Evolutionary conservation across 2,329 filamentous ascomycete species (phyloP).

Genomic region (Paecilomyces niveus): DNA sequence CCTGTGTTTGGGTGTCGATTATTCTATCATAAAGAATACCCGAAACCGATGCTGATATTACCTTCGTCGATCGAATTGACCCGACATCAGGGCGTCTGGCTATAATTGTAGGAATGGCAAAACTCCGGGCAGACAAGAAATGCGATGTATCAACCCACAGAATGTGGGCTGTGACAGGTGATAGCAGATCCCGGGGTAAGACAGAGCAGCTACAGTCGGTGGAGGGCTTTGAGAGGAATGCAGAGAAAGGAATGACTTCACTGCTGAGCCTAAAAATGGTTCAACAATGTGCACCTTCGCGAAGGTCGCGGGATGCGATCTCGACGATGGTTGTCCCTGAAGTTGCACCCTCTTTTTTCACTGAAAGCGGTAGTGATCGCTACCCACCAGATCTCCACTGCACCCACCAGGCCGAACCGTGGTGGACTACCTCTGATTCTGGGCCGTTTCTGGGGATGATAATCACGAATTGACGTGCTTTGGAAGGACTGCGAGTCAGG

Average conservation of each 20-base stretch:
- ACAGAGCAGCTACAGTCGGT: background rate
- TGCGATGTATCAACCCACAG: background rate
- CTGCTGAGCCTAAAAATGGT: background rate
- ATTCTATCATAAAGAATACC: background rate
- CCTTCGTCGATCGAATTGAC: background rate
- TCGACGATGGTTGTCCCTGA: slow-evolving; percentile 1
- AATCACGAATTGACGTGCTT: background rate
- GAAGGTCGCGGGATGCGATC: background rate
- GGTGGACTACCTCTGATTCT: background rate
- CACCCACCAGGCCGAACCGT: background rate
- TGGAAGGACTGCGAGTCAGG: background rate
- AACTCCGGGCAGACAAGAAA: background rate
- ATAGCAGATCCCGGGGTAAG: background rate
- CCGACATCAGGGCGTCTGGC: background rate
- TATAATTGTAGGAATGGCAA: background rate
- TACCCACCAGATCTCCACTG: background rate
- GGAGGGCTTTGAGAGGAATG: background rate
- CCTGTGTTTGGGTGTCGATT: background rate
- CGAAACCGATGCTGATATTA: background rate
- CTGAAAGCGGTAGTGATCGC: slow-evolving; percentile 2
- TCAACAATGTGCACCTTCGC: background rate
- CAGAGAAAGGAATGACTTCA: background rate
- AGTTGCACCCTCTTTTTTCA: slow-evolving; percentile 1
- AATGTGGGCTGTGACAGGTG: background rate
- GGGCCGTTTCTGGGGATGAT: background rate